These are phyloP conservation scores for Xylaria sp. DNA, from an alignment of 2,329 filamentous ascomycete genomes.

Conservation along the genomic window DNA sequence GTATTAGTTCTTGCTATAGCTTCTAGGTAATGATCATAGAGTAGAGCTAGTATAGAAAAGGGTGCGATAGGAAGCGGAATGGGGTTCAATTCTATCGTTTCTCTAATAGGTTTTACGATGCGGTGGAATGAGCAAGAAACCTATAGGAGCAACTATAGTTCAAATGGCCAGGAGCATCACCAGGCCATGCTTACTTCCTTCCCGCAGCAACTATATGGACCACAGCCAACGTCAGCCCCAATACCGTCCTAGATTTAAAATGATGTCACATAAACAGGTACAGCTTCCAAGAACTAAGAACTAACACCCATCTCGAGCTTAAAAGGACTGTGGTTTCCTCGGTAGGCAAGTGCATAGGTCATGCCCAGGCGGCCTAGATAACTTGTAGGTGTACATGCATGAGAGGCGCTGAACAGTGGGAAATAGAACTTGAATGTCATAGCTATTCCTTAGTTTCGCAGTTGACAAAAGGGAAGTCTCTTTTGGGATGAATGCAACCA, in stretches of 20 bases:
- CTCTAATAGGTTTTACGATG: not conserved
- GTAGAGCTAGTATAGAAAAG: no score
- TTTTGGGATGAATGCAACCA: no score
- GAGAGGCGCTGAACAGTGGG: not conserved
- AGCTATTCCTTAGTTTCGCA: no score
- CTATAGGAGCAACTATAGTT: not conserved
- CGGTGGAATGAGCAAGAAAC: no score
- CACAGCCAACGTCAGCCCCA: not conserved
- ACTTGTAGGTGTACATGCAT: not conserved
- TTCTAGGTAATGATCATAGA: constrained; percentile 22
- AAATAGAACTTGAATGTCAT: not conserved
- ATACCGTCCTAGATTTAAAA: not conserved
- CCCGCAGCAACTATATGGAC: not conserved
- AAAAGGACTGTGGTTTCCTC: no score
- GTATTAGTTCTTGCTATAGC: not conserved
- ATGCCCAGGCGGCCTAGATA: not conserved
- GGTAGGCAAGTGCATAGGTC: not conserved
- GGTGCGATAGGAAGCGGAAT: not conserved
- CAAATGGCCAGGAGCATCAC: not conserved
- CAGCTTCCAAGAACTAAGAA: not conserved
- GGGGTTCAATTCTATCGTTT: not conserved
- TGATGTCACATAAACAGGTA: not conserved
- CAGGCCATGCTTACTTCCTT: not conserved
- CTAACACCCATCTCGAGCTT: not conserved
- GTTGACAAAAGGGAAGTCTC: no score